A percentile compares a stretch with the other conserved stretches of the same genome.
These are phyloP conservation scores for Glycine latifolia DNA, from an alignment of 306 rosid species.

Conservation along the genomic window DNA sequence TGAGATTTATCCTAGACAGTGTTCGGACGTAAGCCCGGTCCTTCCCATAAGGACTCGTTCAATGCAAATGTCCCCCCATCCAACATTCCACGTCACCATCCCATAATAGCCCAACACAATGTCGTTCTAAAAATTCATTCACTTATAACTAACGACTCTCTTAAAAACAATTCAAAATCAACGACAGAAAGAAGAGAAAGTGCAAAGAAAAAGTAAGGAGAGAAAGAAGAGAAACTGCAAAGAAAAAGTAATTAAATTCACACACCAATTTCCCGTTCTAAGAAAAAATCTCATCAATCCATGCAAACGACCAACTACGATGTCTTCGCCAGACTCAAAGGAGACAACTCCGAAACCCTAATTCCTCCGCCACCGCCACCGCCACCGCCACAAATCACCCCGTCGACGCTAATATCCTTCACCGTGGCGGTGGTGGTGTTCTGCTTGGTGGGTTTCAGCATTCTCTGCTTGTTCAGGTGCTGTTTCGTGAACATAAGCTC, in stretches of 20 bases:
- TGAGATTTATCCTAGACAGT: conserved; percentile 37
- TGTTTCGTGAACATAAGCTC: conserved; percentile 40
- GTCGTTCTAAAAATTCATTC: not conserved
- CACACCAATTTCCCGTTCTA: not conserved
- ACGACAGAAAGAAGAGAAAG: not conserved
- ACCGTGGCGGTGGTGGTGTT: conserved; percentile 46
- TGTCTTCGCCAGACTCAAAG: conserved; percentile 24
- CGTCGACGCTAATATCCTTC: conserved; percentile 50
- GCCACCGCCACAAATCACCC: not conserved
- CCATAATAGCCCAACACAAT: not conserved
- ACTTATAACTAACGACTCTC: not conserved
- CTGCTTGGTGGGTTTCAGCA: conserved; percentile 53
- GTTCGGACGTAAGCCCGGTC: not conserved
- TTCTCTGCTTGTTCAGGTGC: conserved; percentile 56
- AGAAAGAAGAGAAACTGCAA: not conserved
- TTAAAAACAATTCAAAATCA: not conserved
- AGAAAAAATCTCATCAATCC: conserved; percentile 5
- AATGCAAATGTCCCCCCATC: conserved; percentile 29
- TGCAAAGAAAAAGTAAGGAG: not conserved
- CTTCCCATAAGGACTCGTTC: conserved; percentile 62
- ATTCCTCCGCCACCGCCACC: not conserved
- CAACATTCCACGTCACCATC: conserved; percentile 30
- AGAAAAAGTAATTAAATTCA: not conserved
- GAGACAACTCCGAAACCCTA: not conserved
- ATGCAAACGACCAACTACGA: conserved; percentile 30